A percentile compares a stretch with the other conserved stretches of the same genome.
phyloP scores from a whole-genome alignment of 2,329 filamentous ascomycete species.

The Davidsoniella eucalypti region DNA sequence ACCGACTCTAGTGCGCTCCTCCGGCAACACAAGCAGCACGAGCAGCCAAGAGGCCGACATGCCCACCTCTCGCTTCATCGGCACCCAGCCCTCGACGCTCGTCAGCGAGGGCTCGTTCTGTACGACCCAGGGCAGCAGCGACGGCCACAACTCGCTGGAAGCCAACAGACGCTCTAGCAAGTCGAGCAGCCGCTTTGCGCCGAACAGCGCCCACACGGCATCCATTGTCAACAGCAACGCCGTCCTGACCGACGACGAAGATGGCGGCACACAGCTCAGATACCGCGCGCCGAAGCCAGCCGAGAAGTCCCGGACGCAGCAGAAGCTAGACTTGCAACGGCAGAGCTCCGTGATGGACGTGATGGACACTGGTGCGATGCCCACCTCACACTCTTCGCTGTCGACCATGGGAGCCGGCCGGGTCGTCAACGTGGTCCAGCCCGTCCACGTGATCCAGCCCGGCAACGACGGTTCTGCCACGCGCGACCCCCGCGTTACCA shows the following conservation, averaged over 20 bases:
- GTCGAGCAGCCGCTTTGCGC: neutral
- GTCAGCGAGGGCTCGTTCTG: constrained; percentile 37
- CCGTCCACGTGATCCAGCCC: constrained; percentile 23
- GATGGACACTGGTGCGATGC: constrained; percentile 38
- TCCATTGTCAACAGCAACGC: neutral
- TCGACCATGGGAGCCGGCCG: constrained; percentile 27
- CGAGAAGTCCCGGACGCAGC: constrained; percentile 51
- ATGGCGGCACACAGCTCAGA: constrained; percentile 16
- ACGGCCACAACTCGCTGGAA: constrained; percentile 19
- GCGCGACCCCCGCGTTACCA: constrained; percentile 45
- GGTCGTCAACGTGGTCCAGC: constrained; percentile 29
- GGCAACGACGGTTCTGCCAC: constrained; percentile 35
- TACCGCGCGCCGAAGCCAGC: constrained; percentile 27
- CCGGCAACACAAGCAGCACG: neutral
- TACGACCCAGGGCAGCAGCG: constrained; percentile 18
- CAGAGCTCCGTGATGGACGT: constrained; percentile 57
- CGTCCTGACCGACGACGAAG: constrained; percentile 19
- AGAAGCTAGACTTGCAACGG: constrained; percentile 59
- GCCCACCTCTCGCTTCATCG: constrained; percentile 45
- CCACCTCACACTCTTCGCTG: constrained; percentile 15
- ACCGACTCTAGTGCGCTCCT: constrained; percentile 1
- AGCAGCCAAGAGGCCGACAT: constrained; percentile 33
- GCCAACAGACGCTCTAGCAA: constrained; percentile 20
- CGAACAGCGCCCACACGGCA: neutral
- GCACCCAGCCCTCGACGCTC: constrained; percentile 31